Conservation (phyloP, 148 eudicot genomes). For the Fagopyrum tataricum region DNA sequence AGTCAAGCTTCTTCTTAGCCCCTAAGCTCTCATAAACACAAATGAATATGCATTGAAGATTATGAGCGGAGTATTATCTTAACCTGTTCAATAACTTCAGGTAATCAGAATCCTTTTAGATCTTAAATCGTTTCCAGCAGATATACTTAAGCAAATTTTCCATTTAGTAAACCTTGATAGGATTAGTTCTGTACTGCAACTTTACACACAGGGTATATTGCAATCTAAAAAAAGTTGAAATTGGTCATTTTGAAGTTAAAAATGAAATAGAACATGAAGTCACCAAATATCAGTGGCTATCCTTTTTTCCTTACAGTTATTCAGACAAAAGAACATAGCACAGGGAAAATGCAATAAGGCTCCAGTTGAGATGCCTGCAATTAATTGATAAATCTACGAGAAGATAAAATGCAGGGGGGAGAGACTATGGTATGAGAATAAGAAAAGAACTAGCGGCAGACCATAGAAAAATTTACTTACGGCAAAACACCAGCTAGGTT, state of each 20-base stretch:
- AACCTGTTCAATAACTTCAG: too few species aligned
- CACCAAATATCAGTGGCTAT: not conserved
- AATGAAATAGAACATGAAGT: not conserved
- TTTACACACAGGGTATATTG: too few species aligned
- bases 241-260: too few species aligned
- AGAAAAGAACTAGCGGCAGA: not conserved
- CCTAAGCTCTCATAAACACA: not conserved
- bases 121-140: not conserved
- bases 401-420: not conserved
- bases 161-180: not conserved
- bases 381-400: not conserved
- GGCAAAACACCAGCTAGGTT: slow-evolving; percentile 79
- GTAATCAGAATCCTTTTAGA: not conserved
- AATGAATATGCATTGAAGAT: not conserved
- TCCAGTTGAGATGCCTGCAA: too few species aligned
- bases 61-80: too few species aligned
- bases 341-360: too few species aligned
- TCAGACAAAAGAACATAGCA: not conserved
- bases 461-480: slow-evolving; percentile 32
- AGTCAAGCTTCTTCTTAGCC: not conserved
- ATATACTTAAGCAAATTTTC: not conserved
- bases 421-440: not conserved
- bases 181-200: not conserved
- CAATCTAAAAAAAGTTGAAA: too few species aligned
- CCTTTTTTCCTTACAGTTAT: not conserved